Evolutionary conservation across 352 stramenopile species (phyloP), one percentile per base, ranked within the genome.

Genomic region (Phytophthora fragariae): DNA sequence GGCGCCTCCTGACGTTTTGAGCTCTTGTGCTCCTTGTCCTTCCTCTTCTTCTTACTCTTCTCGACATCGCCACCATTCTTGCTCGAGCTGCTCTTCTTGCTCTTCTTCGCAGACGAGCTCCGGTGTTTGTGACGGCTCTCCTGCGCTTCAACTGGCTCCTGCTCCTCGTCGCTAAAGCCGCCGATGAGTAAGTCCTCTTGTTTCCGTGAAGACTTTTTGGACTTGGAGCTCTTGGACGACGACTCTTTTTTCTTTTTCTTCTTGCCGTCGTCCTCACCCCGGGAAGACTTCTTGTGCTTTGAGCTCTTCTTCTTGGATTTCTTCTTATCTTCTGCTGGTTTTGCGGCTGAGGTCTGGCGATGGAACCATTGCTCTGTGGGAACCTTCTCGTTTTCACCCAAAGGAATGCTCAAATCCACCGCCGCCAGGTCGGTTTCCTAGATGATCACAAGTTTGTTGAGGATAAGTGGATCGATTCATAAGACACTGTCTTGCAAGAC

Each of bases 321-420:
- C 61, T 86, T 86, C 8, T 83, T 82, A 10, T 75, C 81, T 68
- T 90, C 63, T 5, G 35, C 33, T 9, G 67, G 65, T 17, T 76
- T 92, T 4, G 57, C 46, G 17, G 68, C 65, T 1, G 65, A 58
- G 11, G 80, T 82, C 62, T 92, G 78, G 17, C 85, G 84, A 73
- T 94, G 86, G 73, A 81, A 92, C 82, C 97, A 91, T 49, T 94
- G 87, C 17, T 91, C 77, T 41, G 96, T 91, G 4, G 86, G 87
- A 66, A 94, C 89, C 69, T 84, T 87, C 69, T 94, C 87, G 62
- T 94, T 71, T 55, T 94, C 81, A 27, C 85, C 81, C 12, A 95
- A 70, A n/a, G 90, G 88, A 19, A 92, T 83, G 19, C 81, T 91
- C 62, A 96, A 77, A 60, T 96, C 90, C 10, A 96, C 85, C 2